Base-by-base conservation (phyloP, 768 basidiomycete species). In the Crucibulum laeve region DNA sequence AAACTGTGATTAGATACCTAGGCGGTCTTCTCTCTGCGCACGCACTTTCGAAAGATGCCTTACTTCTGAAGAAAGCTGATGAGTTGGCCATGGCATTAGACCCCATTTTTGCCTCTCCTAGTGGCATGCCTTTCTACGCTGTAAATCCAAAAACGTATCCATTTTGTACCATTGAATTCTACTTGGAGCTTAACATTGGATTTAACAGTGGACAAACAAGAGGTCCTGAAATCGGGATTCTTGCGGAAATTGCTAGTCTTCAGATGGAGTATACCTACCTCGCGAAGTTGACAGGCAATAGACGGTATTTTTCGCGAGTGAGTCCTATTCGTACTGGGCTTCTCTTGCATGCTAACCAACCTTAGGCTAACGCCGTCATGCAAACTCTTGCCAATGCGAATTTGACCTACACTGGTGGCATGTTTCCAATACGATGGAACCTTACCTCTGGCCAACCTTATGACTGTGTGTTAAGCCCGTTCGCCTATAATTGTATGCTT, bases 1-100 rank as follows among this genome's bases (percentile, higher is more conserved):
- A 94, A 67, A 94, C 91, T 0, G 79, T 87, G 32, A 96, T 96
- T 47, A 80, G 93, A 24, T 87, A 94, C 53, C 78, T 97, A 1
- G 93, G 92, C 2, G 94, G 93, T 4, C 69, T 94, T 1, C 73
- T 94, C 4, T 87, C 87, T 2, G 90, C 87, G 0, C 85, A 92
- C 54, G 82, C 91, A 4, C 67, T 96, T 1, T 81, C 87, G 0
- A 67, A 70, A 13, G 76, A 92, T 43, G 54, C 64, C 1, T 54
- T 85, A 2, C 72, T 88, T 42, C 73, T 91, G 26, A 60, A 70
- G 14, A 78, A 81, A 25, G 89, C 93, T 1, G 80, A 89, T 36
- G 86, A 93, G 43, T 79, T 97, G 14, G 92, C 79, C 2, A 64
- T 71, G n/a, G 72, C 71, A 33, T 70, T 96, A 2, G 71, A 89